Conservation (phyloP, 768 basidiomycete genomes). For the Clitopilus passeckerianus region DNA sequence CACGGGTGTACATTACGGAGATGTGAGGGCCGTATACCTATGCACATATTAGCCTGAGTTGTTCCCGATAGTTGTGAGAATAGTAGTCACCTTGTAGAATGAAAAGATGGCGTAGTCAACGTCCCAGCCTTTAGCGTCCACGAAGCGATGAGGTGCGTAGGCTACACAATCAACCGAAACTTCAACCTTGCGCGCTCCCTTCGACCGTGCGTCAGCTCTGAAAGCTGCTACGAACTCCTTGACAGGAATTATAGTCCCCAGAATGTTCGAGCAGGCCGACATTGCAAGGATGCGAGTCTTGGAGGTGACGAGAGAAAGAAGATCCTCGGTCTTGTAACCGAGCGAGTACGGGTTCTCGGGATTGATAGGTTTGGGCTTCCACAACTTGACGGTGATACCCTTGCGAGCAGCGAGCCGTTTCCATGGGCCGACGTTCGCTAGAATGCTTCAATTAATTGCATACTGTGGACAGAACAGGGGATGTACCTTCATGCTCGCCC, state of each 20-base stretch:
- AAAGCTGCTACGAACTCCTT: conserved; percentile 49
- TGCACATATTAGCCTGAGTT: not conserved
- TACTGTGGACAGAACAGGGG: not conserved
- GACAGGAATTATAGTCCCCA: conserved; percentile 62
- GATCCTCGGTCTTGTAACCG: conserved; percentile 43
- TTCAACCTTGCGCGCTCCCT: conserved; percentile 58
- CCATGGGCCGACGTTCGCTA: conserved; percentile 76
- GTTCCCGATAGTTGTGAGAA: not conserved
- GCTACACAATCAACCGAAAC: conserved; percentile 75
- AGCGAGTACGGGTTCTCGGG: conserved; percentile 66
- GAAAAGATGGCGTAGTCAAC: conserved; percentile 70
- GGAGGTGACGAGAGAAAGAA: conserved; percentile 56
- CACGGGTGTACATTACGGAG: conserved; percentile 59
- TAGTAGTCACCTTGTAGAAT: conserved; percentile 60
- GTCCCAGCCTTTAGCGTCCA: conserved; percentile 76
- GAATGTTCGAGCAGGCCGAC: conserved; percentile 71
- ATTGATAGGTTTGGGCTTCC: conserved; percentile 45
- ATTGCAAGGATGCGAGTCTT: conserved; percentile 73
- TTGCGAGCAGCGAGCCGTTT: conserved; percentile 62
- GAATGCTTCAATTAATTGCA: not conserved
- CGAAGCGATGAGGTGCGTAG: conserved; percentile 66
- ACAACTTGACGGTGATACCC: conserved; percentile 52
- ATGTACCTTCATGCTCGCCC: conserved; percentile 71
- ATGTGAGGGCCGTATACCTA: conserved; percentile 76
- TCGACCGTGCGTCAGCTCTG: conserved; percentile 41